Evolutionary conservation across 192 early-diverging fungal genomes (phyloP).

Genomic region (Backusella westeae): DNA sequence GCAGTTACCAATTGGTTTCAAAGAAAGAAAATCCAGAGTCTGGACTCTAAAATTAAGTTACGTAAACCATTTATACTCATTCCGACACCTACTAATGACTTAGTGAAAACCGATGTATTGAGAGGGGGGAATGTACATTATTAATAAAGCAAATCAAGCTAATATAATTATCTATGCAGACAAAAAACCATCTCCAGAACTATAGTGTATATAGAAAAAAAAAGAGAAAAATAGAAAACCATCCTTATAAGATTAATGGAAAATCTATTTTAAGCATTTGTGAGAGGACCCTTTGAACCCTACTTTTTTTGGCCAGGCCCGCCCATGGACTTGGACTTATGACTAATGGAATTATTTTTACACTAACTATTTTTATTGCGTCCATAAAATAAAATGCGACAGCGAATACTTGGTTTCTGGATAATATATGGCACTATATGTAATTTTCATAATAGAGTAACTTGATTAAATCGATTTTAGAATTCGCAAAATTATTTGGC

Average conservation of each 20-base stretch:
- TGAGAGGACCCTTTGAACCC: neutral
- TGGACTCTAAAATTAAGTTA: neutral
- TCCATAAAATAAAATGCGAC: neutral
- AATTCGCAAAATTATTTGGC: conserved; percentile 5
- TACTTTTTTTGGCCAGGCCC: neutral
- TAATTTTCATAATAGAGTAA: neutral
- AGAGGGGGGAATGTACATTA: neutral
- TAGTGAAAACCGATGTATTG: neutral
- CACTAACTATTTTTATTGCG: neutral
- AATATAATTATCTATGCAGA: neutral
- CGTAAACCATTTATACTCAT: neutral
- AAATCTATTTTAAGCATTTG: neutral
- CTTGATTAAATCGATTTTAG: neutral
- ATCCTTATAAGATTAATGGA: neutral
- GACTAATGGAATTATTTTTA: neutral
- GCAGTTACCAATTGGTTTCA: neutral
- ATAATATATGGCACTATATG: neutral
- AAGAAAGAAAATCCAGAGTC: neutral
- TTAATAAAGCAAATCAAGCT: neutral
- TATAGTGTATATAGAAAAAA: neutral
- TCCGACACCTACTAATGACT: neutral
- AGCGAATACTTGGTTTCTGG: neutral
- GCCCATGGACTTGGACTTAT: neutral
- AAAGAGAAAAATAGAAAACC: neutral
- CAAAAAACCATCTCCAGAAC: neutral